These are phyloP conservation scores for Spathaspora hagerdaliae DNA, from an alignment of 805 yeast genomes.

Conservation along the genomic window DNA sequence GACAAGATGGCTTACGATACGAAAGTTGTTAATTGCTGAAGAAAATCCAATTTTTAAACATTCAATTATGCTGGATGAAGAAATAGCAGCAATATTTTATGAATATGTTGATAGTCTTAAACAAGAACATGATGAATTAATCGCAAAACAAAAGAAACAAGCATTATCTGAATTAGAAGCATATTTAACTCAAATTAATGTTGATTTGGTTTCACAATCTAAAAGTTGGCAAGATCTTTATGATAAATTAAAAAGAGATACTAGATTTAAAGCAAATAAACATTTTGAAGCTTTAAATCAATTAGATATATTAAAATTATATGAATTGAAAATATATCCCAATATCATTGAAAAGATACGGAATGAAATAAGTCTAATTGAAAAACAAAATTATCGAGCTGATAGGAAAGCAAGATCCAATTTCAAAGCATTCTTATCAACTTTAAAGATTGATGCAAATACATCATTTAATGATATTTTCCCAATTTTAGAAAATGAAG, in stretches of 20 bases:
- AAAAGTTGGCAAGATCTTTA: slow-evolving; percentile 38
- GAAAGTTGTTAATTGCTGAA: slow-evolving; percentile 44
- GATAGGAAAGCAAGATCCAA: slow-evolving; percentile 67
- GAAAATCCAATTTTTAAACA: slow-evolving; percentile 66
- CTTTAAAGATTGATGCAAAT: slow-evolving; percentile 44
- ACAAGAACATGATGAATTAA: slow-evolving; percentile 19
- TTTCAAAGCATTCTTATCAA: slow-evolving; percentile 47
- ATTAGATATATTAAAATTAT: slow-evolving; percentile 57
- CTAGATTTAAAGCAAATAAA: slow-evolving; percentile 55
- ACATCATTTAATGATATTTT: slow-evolving; percentile 58
- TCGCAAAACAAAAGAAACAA: slow-evolving; percentile 30
- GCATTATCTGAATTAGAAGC: slow-evolving; percentile 52
- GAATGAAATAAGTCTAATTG: slow-evolving; percentile 16
- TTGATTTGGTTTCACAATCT: slow-evolving; percentile 20
- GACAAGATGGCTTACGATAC: slow-evolving; percentile 63
- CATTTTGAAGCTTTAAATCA: slow-evolving; percentile 50
- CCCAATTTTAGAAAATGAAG: slow-evolving; percentile 48
- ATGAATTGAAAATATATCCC: slow-evolving; percentile 36
- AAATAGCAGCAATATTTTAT: slow-evolving; percentile 51
- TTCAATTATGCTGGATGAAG: slow-evolving; percentile 53
- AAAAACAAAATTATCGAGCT: slow-evolving; percentile 42
- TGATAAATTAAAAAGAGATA: slow-evolving; percentile 35
- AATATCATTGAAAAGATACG: slow-evolving; percentile 16
- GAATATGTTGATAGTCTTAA: slow-evolving; percentile 45
- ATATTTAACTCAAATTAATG: slow-evolving; percentile 41